These are phyloP conservation scores for Ogataea thermomethanolica DNA, from an alignment of 805 yeast species.

Conservation along the genomic window DNA sequence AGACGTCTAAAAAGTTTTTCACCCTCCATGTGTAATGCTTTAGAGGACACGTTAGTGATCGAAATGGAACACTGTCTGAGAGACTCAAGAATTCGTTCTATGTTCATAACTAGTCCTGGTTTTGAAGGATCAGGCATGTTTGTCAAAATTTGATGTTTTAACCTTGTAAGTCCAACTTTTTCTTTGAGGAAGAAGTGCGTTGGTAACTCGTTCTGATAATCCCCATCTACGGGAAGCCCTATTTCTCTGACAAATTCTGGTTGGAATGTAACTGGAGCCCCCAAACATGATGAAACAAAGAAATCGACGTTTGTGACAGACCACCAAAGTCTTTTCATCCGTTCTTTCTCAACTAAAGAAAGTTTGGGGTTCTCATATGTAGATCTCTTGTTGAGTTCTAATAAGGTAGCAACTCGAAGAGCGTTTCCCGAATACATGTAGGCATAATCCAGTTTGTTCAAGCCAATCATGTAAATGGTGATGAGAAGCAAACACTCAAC, in stretches of 20 bases:
- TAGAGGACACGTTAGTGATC: background rate
- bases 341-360: constrained; percentile 3
- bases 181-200: constrained; percentile 5
- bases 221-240: constrained; percentile 1
- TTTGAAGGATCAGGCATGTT: background rate
- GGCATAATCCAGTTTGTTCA: constrained; percentile 7
- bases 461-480: constrained; percentile 4
- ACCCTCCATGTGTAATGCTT: background rate
- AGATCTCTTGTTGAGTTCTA: background rate
- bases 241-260: background rate
- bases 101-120: background rate
- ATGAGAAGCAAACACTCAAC: constrained; percentile 5
- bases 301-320: constrained; percentile 2
- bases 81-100: background rate
- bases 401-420: background rate
- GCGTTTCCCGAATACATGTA: constrained; percentile 9
- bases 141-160: constrained; percentile 2
- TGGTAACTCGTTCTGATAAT: constrained; percentile 1
- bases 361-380: background rate
- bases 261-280: background rate
- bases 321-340: constrained; percentile 12
- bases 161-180: constrained; percentile 2
- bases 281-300: constrained; percentile 7
- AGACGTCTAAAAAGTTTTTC: constrained; percentile 1
- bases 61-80: constrained; percentile 1